Base-by-base conservation (phyloP, 2,329 filamentous ascomycete species). In the Penicillium italicum region DNA sequence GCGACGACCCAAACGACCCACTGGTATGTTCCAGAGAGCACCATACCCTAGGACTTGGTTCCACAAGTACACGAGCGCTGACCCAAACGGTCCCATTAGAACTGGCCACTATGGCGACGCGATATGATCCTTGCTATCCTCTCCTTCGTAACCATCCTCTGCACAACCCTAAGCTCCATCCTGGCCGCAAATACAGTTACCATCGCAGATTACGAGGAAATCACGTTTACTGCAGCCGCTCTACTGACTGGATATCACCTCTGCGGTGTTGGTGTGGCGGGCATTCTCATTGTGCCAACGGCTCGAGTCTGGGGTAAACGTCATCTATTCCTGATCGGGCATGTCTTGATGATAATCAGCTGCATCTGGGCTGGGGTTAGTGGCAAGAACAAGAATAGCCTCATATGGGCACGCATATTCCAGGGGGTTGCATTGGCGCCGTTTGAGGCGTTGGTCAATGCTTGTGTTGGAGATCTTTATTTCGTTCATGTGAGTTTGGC, bases 301-400 rank as follows among this genome's bases (percentile, higher is more conserved):
- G 91, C 90, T 20, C 85, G 92, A 55, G 87, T 97, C 60, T 97
- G 90, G 89, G 93, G 93, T 37, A 97, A 96, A 74, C 83, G 92
- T 38, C 93, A 97, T 76, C 77, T 91, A 16, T 97, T 96, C 71
- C 75, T 97, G 26, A 65, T 95, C 2, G 91, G 91, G 8, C 86
- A 87, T 43, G 61, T 89, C 45, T 80, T 96, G 55, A 80, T 96
- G 65, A 82, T 95, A 40, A 78, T 82, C 41, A 88, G 87, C 55
- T 89, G 86, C 62, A 84, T 82, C 7, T 97, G 92, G 92, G 91
- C 84, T 28, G 90, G 90, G 30, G 84, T 81, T 0, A 85, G 83
- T 34, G 81, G 83, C 11, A 80, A 78, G 37, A 85, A 85, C 70
- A 94, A 95, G 71, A 78, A 76, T 16, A 90, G 85, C 66, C 78